Conservation (phyloP, 345 rosid genomes). For the Citrus unshiu region DNA sequence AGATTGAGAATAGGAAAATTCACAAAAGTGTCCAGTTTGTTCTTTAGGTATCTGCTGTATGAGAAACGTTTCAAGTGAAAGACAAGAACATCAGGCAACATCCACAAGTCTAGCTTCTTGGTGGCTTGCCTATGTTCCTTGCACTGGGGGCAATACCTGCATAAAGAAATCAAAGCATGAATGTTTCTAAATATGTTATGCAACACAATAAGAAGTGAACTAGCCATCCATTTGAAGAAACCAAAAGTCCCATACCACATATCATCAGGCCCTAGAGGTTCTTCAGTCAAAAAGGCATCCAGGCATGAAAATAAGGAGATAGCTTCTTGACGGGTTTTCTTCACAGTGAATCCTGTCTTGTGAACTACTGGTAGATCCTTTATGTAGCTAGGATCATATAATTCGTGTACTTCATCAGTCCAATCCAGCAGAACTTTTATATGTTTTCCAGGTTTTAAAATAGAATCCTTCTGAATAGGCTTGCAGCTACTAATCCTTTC, state of each 20-base stretch:
- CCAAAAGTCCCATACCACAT: conserved; percentile 61
- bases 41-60: conserved; percentile 70
- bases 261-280: conserved; percentile 90
- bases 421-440: conserved; percentile 59
- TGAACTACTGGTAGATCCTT: conserved; percentile 75
- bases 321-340: conserved; percentile 80
- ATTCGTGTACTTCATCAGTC: conserved; percentile 56
- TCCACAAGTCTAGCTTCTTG: conserved; percentile 93
- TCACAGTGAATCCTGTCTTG: conserved; percentile 52
- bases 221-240: neutral
- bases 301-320: conserved; percentile 87
- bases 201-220: neutral
- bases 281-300: conserved; percentile 92
- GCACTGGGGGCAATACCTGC: conserved; percentile 90
- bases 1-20: conserved; percentile 79
- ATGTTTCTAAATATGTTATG: neutral
- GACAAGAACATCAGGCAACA: conserved; percentile 84
- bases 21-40: conserved; percentile 80
- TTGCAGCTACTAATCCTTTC: conserved; percentile 28
- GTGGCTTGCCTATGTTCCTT: conserved; percentile 88
- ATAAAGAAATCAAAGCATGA: conserved; percentile 13
- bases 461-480: conserved; percentile 46
- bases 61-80: conserved; percentile 91
- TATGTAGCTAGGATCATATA: conserved; percentile 69
- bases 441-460: conserved; percentile 39